Conservation (phyloP, 2,329 filamentous ascomycete species). For the Colletotrichum limetticola region DNA sequence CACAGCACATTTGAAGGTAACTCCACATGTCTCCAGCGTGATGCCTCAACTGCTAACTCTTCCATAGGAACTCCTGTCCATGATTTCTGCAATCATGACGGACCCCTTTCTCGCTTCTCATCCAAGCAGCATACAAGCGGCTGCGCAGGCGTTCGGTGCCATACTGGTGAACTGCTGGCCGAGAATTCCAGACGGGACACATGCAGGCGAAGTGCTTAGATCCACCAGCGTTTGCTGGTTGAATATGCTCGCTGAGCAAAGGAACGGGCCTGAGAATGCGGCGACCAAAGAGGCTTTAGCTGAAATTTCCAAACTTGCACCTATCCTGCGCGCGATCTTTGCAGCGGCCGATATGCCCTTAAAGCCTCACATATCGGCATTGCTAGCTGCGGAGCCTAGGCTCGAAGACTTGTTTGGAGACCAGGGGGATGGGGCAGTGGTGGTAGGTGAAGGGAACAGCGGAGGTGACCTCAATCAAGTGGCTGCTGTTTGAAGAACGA, state of each 20-base stretch:
- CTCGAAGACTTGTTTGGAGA: conserved; percentile 38
- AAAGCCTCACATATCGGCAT: conserved; percentile 42
- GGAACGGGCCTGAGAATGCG: conserved; percentile 29
- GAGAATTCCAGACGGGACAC: conserved; percentile 63
- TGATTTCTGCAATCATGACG: conserved; percentile 72
- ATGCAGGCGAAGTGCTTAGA: conserved; percentile 72
- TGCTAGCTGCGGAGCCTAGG: conserved; percentile 44
- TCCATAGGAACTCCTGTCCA: conserved; percentile 70
- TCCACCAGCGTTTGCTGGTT: conserved; percentile 73
- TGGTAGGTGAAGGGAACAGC: not conserved
- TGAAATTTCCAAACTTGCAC: conserved; percentile 46
- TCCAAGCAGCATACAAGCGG: conserved; percentile 62
- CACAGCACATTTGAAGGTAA: conserved; percentile 75
- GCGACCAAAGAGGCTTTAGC: conserved; percentile 42
- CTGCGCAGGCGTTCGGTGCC: conserved; percentile 63
- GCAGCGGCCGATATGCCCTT: conserved; percentile 38
- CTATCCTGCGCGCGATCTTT: conserved; percentile 45
- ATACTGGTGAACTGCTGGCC: conserved; percentile 76
- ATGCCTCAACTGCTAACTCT: conserved; percentile 12
- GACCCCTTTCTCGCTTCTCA: conserved; percentile 74
- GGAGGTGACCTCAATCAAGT: conserved; percentile 57
- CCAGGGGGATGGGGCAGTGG: not conserved
- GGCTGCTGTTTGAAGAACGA: conserved; percentile 94
- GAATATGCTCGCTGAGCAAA: conserved; percentile 58
- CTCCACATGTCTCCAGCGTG: conserved; percentile 15